phyloP scores from a whole-genome alignment of 2,329 filamentous ascomycete species.

The Penicillium polonicum region DNA sequence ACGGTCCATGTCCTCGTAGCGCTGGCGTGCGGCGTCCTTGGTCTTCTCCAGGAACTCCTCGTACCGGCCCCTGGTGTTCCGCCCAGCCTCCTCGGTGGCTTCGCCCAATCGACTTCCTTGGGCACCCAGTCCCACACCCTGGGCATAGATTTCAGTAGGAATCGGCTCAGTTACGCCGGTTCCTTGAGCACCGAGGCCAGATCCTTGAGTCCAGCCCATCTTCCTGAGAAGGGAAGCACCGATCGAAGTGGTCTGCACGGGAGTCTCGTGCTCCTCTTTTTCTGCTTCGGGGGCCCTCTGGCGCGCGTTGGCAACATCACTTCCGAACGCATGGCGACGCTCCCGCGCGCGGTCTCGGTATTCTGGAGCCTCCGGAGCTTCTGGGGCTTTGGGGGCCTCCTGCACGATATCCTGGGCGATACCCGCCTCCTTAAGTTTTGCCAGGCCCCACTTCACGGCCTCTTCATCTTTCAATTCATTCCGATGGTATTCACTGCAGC shows the following conservation, averaged over 20 bases:
- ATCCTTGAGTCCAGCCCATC: slow-evolving; percentile 52
- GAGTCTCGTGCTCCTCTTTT: slow-evolving; percentile 32
- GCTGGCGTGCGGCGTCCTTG: slow-evolving; percentile 47
- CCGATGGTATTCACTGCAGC: background rate
- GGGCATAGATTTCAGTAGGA: slow-evolving; percentile 49
- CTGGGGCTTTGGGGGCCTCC: background rate
- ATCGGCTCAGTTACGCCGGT: slow-evolving; percentile 50
- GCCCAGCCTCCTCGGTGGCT: slow-evolving; percentile 48
- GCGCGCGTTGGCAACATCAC: slow-evolving; percentile 23
- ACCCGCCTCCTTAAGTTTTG: background rate
- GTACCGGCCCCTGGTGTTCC: slow-evolving; percentile 49
- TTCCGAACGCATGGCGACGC: slow-evolving; percentile 46
- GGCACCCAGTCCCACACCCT: slow-evolving; percentile 51
- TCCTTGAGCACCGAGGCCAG: slow-evolving; percentile 50
- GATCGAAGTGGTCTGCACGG: slow-evolving; percentile 42
- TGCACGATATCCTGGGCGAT: background rate
- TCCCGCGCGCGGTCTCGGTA: slow-evolving; percentile 51
- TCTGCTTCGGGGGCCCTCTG: slow-evolving; percentile 29
- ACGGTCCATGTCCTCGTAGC: slow-evolving; percentile 46
- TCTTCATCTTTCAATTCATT: background rate
- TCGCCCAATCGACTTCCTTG: slow-evolving; percentile 51
- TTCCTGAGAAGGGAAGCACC: slow-evolving; percentile 52
- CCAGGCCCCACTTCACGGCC: background rate
- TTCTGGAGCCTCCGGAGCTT: slow-evolving; percentile 24
- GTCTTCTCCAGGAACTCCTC: slow-evolving; percentile 51